Base-by-base conservation (phyloP, 164 flowering plant genomes). In the Berberis thunbergii region DNA sequence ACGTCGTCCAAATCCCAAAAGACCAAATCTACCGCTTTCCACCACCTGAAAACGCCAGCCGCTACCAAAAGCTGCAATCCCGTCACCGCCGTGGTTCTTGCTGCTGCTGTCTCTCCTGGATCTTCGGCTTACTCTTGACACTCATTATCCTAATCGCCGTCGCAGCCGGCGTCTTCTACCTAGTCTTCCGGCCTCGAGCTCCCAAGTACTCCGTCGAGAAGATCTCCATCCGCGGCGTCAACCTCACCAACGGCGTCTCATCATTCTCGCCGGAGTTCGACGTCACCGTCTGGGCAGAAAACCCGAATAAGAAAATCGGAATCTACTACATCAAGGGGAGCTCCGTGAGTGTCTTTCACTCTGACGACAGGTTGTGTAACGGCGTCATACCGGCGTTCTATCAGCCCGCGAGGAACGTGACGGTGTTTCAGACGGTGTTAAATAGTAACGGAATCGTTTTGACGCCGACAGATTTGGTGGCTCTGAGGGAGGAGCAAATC, bases 21-120 rank as follows among this genome's bases (percentile, higher is more conserved):
- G 98, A 94, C 54, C 92, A 86, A 55, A 73, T 94, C 69, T 88
- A 80, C 86, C 86, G 87, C 8, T 65, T 75, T 46, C 96, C 98
- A 0, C 86, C 96, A 3, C 89, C 92, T 9, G 89, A 81, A 45
- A 88, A 88, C 66, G 83, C 81, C 53, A 61, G 49, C 60, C 75
- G 61, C 39, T 75, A 11, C 74, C n/a, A 77, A 40, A 55, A 63
- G 3, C 40, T 26, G 2, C 45, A 57, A 8, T 66, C 67, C 71
- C 38, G 81, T 10, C 71, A n/a, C 43, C 74, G 76, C 13, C 70
- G 75, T 57, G 67, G 65, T 62, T 9, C 57, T 62, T 74, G 84
- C 75, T 65, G 85, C 70, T 65, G 80, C 60, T 80, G 81, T 73
- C 61, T 75, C 69, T 81, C 78, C 79, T 82, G 74, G 74, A 13